phyloP scores from a whole-genome alignment of 1,139 yeast species.

The Candida pseudoviswanathii region DNA sequence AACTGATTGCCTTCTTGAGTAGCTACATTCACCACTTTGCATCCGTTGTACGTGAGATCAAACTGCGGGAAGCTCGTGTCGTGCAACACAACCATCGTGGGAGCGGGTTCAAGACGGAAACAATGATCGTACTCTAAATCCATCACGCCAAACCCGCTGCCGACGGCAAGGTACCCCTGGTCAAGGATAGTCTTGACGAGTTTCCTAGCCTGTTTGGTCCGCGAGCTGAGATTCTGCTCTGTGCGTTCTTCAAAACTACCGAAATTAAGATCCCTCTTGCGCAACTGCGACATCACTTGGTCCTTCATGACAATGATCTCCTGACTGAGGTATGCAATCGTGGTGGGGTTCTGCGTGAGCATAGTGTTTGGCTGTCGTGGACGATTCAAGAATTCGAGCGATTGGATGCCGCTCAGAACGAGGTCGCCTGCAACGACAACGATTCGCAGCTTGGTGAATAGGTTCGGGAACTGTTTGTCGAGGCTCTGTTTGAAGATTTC shows the following conservation, averaged over 20 bases:
- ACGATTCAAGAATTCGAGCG: slow-evolving; percentile 31
- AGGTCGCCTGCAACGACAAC: slow-evolving; percentile 82
- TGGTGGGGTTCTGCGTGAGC: slow-evolving; percentile 66
- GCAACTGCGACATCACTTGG: slow-evolving; percentile 67
- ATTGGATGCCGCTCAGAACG: slow-evolving; percentile 57
- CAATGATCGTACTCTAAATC: slow-evolving; percentile 71
- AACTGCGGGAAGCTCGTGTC: slow-evolving; percentile 74
- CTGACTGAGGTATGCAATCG: slow-evolving; percentile 78
- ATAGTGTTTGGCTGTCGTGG: background rate
- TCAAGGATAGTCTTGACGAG: slow-evolving; percentile 78
- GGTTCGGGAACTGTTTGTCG: slow-evolving; percentile 61
- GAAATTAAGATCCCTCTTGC: slow-evolving; percentile 66
- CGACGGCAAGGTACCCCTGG: slow-evolving; percentile 85
- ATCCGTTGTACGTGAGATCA: slow-evolving; percentile 79
- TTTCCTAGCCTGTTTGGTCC: slow-evolving; percentile 68
- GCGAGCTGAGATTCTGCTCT: slow-evolving; percentile 31
- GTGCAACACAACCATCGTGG: slow-evolving; percentile 63
- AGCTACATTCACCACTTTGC: slow-evolving; percentile 78
- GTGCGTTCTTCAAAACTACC: slow-evolving; percentile 28
- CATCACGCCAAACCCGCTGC: slow-evolving; percentile 55
- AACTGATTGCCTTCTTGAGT: slow-evolving; percentile 46
- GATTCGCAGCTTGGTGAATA: slow-evolving; percentile 33
- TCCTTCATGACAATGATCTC: slow-evolving; percentile 79
- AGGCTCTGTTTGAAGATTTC: slow-evolving; percentile 65
- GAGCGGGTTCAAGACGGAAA: slow-evolving; percentile 75